Evolutionary conservation across 2,329 filamentous ascomycete species (phyloP), one percentile per base, ranked within the genome.

Genomic region (Fusarium mexicanum): DNA sequence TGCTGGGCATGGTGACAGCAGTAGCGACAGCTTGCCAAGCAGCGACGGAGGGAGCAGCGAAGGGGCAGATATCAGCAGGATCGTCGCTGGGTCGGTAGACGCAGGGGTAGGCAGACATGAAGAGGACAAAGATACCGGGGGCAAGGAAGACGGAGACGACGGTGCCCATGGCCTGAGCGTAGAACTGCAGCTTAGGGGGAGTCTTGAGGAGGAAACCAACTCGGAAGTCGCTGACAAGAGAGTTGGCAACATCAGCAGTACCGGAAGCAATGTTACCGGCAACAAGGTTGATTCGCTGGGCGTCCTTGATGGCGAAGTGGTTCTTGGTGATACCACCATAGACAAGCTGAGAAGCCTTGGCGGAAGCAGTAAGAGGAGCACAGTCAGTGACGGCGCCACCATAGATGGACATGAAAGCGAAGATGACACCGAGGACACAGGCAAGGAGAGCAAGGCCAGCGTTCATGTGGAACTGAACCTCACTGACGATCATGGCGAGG

Each of bases 261-360:
- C 87, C 88, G 0, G 86, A 86, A 13, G 88, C 87, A 46, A 90
- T 84, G 76, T 84, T 84, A 72, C 91, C 91, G 47, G 91, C 91
- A 38, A 92, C 86, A 37, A 93, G 81, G 83, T 93, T 93, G 81
- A 93, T 86, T 58, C 86, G 84, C 82, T 92, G 91, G 2, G 91
- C 89, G 22, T 87, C 80, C 12, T 82, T 74, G 63, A 88, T 73
- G 4, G 81, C 76, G 80, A 87, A 88, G 72, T 86, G 83, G 65
- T 87, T 84, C 71, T 87, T 86, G 41, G 91, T 92, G 37, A 90
- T 90, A 58, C 88, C 91, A 73, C 91, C 91, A 53, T 91, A 90
- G 62, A 93, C 86, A 64, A 93, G 88, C 83, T 93, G 91, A 4
- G 90, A 91, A 9, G 91, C 91, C 82, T 93, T 93, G 73, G 90